Evolutionary conservation across 2,329 filamentous ascomycete genomes (phyloP).

Genomic region (Trichoderma sp.): DNA sequence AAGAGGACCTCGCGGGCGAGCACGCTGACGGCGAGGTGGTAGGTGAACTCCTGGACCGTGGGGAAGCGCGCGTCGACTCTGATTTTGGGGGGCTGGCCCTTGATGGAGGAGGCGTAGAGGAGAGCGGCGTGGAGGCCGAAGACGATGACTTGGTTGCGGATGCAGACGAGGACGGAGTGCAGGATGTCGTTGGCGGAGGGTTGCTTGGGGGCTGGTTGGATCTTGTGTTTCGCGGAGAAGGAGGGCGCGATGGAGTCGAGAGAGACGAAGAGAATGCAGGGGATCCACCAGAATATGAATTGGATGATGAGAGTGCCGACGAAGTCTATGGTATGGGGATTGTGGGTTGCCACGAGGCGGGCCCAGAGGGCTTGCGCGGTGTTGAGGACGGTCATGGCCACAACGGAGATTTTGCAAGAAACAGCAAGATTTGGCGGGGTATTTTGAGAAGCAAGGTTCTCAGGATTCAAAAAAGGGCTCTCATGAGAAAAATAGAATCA

Average conservation of each 20-base stretch:
- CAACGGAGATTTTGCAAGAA: no score
- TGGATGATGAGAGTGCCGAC: conserved; percentile 42
- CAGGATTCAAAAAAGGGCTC: neutral
- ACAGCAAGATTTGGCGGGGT: neutral
- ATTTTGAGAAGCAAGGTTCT: neutral
- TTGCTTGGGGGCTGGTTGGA: conserved; percentile 51
- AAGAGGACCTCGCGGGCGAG: conserved; percentile 51
- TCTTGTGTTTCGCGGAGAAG: conserved; percentile 52
- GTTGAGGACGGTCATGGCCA: neutral
- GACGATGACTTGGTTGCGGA: conserved; percentile 48
- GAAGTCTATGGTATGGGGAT: conserved; percentile 39
- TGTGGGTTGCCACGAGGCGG: conserved; percentile 27
- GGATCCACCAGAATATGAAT: conserved; percentile 47
- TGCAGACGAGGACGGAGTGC: conserved; percentile 44
- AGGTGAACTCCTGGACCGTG: conserved; percentile 33
- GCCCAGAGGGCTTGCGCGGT: conserved; percentile 24
- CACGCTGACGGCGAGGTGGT: conserved; percentile 43
- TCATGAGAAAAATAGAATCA: neutral
- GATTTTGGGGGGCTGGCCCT: conserved; percentile 34
- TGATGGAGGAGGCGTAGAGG: conserved; percentile 19
- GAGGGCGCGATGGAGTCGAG: conserved; percentile 45
- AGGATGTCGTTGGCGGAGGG: conserved; percentile 45
- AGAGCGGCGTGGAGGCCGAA: conserved; percentile 32
- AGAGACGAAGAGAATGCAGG: conserved; percentile 41
- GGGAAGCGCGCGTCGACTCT: conserved; percentile 41